Conservation (phyloP, 2,329 filamentous ascomycete genomes). For the Aotearoamyces nothofagi region DNA sequence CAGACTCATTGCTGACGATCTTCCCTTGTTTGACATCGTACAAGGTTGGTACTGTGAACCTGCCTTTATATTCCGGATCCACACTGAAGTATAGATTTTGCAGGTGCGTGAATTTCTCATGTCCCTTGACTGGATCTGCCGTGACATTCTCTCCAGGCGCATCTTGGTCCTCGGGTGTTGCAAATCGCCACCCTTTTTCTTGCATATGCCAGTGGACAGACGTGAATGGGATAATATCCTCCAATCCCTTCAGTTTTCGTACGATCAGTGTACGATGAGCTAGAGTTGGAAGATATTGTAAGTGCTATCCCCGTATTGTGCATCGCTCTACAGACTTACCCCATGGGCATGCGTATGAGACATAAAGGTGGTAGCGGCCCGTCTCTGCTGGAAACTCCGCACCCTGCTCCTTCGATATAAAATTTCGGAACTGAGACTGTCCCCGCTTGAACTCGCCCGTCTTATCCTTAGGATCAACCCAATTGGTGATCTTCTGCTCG, state of each 20-base stretch:
- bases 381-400: constrained; percentile 63
- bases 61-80: constrained; percentile 47
- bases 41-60: constrained; percentile 56
- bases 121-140: constrained; percentile 43
- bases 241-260: constrained; percentile 79
- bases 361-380: constrained; percentile 83
- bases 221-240: constrained; percentile 54
- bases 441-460: constrained; percentile 89
- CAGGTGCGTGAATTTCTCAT: constrained; percentile 50
- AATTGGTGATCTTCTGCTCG: constrained; percentile 55
- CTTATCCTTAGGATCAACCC: constrained; percentile 65
- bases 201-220: constrained; percentile 46
- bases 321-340: constrained; percentile 62
- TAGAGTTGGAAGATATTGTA: constrained; percentile 3
- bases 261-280: constrained; percentile 75
- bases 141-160: constrained; percentile 45
- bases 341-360: constrained; percentile 39
- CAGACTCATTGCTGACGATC: constrained; percentile 73
- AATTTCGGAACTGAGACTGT: constrained; percentile 62
- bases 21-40: constrained; percentile 49
- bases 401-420: constrained; percentile 42
- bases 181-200: constrained; percentile 52
- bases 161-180: constrained; percentile 37
- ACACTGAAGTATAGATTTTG: constrained; percentile 52
- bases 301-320: too few species aligned